phyloP scores from a whole-genome alignment of 176 grass and related monocot genomes.

The Hordeum marinum region DNA sequence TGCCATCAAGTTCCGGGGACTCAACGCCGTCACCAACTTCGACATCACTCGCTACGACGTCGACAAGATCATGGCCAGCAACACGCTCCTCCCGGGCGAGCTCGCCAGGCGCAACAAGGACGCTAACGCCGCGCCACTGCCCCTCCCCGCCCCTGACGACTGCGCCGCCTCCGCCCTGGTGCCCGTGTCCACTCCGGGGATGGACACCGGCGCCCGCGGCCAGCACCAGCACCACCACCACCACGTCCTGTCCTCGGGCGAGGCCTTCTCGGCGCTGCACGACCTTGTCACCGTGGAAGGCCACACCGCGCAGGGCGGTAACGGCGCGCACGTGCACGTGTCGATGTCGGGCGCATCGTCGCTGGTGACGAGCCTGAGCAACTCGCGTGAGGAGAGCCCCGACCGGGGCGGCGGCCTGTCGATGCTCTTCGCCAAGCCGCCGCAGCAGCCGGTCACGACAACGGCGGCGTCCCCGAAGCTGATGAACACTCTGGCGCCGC shows the following conservation, averaged over 20 bases:
- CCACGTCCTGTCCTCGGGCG: slow-evolving; percentile 25
- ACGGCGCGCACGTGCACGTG: not conserved
- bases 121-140: not conserved
- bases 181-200: not conserved
- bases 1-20: slow-evolving; percentile 87
- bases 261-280: slow-evolving; percentile 44
- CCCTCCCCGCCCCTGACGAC: too few species aligned
- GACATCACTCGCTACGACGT: slow-evolving; percentile 94
- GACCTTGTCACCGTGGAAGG: slow-evolving; percentile 32
- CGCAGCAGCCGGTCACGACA: not conserved
- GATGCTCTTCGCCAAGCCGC: slow-evolving; percentile 75
- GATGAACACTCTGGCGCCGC: slow-evolving; percentile 36
- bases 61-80: slow-evolving; percentile 98
- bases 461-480: slow-evolving; percentile 13
- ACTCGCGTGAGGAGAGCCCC: slow-evolving; percentile 63
- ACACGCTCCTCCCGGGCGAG: slow-evolving; percentile 71
- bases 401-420: slow-evolving; percentile 61
- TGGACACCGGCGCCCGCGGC: too few species aligned
- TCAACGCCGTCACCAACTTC: slow-evolving; percentile 98
- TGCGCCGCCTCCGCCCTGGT: not conserved
- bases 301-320: not conserved
- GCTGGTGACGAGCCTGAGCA: slow-evolving; percentile 50
- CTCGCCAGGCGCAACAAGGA: slow-evolving; percentile 68
- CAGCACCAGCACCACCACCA: slow-evolving; percentile 5
- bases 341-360: slow-evolving; percentile 42